Conservation (phyloP, 208 protist species). For the Polymyxa betae region DNA sequence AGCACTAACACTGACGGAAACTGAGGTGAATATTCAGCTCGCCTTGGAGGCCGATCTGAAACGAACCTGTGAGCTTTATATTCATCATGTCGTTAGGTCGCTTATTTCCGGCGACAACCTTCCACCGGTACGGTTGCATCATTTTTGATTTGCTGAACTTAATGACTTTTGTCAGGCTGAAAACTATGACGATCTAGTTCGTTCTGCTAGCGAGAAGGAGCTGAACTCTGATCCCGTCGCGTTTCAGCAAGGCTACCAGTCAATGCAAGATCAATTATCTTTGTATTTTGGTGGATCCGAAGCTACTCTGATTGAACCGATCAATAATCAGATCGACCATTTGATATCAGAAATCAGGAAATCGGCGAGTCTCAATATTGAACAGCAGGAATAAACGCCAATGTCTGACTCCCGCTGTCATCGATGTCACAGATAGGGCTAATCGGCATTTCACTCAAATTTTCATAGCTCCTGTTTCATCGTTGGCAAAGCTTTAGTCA, state of each 20-base stretch:
- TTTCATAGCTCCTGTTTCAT: too few relatives aligned
- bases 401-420: too few relatives aligned
- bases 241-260: background rate
- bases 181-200: background rate
- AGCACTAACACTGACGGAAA: background rate
- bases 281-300: background rate
- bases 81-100: background rate
- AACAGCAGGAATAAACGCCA: too few relatives aligned
- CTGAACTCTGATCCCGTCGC: background rate
- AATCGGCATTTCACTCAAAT: too few relatives aligned
- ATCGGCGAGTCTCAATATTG: too few relatives aligned
- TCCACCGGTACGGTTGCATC: background rate
- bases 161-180: background rate
- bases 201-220: background rate
- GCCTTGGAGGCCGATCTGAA: conserved; percentile 9
- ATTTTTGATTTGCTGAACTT: background rate
- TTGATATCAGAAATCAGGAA: background rate
- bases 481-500: too few relatives aligned
- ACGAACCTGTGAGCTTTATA: background rate
- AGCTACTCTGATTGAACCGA: background rate
- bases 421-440: too few relatives aligned
- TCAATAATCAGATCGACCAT: background rate
- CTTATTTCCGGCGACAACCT: background rate
- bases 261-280: background rate
- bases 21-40: background rate